Conservation (phyloP, 768 basidiomycete species). For the Lentinula raphanica region DNA sequence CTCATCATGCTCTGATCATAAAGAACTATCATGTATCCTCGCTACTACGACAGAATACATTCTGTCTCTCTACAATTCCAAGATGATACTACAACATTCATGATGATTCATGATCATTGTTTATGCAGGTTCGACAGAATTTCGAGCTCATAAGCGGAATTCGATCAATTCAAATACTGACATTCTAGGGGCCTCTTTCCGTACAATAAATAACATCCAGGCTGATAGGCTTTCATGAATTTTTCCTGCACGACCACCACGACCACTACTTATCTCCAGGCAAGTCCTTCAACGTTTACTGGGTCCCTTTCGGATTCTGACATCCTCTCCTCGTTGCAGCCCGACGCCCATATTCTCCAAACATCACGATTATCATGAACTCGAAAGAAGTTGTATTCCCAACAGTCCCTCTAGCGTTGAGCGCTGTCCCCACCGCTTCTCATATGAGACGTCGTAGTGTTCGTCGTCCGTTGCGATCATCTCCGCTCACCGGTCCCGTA, state of each 20-base stretch:
- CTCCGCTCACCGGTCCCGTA: constrained; percentile 1
- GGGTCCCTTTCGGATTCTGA: neutral
- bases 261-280: neutral
- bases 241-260: neutral
- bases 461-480: constrained; percentile 2
- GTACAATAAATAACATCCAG: neutral
- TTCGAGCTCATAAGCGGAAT: neutral
- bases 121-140: neutral
- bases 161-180: neutral
- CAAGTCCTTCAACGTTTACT: neutral
- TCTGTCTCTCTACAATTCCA: too few species aligned
- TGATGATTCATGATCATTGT: neutral
- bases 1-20: too few species aligned
- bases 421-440: neutral
- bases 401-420: neutral
- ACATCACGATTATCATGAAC: neutral
- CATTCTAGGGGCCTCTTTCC: neutral
- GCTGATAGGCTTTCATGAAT: neutral
- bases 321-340: neutral
- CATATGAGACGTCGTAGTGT: neutral
- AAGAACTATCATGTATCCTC: too few species aligned
- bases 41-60: too few species aligned
- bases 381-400: neutral
- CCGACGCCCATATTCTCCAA: neutral
- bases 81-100: too few species aligned